Evolutionary conservation across 257 asterid species (phyloP).

Genomic region (Gentiana macrophylla): DNA sequence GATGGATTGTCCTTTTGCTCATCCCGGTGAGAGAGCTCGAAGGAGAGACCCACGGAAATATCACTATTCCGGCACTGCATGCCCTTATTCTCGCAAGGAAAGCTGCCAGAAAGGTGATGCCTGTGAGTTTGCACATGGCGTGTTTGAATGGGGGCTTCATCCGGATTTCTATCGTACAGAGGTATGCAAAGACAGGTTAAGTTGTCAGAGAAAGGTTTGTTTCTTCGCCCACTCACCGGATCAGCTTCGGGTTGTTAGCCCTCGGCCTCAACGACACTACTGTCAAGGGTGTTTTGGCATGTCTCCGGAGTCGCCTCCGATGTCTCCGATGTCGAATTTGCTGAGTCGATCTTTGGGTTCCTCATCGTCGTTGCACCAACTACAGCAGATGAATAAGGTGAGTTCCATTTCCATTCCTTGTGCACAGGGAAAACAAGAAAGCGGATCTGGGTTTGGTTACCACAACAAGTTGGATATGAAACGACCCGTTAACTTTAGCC

Average conservation of each 20-base stretch:
- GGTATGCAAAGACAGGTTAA: slow-evolving; percentile 74
- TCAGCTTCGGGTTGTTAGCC: slow-evolving; percentile 55
- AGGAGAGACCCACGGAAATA: slow-evolving; percentile 81
- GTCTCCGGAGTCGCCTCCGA: slow-evolving; percentile 37
- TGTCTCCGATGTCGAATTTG: slow-evolving; percentile 12
- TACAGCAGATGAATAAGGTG: slow-evolving; percentile 35
- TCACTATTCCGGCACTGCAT: slow-evolving; percentile 65
- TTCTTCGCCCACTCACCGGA: slow-evolving; percentile 85
- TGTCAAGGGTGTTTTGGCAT: slow-evolving; percentile 14
- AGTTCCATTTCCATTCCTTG: slow-evolving; percentile 24
- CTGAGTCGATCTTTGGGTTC: slow-evolving; percentile 36
- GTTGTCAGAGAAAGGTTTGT: slow-evolving; percentile 62
- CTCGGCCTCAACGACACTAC: slow-evolving; percentile 34
- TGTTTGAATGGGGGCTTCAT: slow-evolving; percentile 86
- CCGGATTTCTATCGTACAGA: slow-evolving; percentile 86
- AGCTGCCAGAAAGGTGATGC: slow-evolving; percentile 51
- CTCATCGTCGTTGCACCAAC: slow-evolving; percentile 29
- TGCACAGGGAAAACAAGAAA: slow-evolving; percentile 21
- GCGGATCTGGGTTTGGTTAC: slow-evolving; percentile 20
- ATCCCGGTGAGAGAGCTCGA: slow-evolving; percentile 87
- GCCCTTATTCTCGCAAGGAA: slow-evolving; percentile 72
- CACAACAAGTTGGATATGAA: slow-evolving; percentile 17
- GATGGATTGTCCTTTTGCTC: slow-evolving; percentile 91
- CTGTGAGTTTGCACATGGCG: slow-evolving; percentile 79
- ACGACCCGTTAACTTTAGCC: slow-evolving; percentile 30